Conservation (phyloP, 2,329 filamentous ascomycete species). For the Aspergillus hortae region DNA sequence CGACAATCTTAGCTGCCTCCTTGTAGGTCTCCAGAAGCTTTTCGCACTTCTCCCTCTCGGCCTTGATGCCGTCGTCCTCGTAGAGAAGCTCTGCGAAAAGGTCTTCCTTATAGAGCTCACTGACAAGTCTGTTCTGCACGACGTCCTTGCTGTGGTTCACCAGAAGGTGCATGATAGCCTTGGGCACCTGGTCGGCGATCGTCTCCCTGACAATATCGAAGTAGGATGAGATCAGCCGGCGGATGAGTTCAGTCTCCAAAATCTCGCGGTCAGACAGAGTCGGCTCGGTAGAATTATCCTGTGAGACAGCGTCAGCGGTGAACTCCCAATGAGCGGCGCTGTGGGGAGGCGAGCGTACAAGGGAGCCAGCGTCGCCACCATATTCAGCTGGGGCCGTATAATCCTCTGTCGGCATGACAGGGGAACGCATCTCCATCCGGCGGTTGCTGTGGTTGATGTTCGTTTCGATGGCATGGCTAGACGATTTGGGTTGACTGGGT, state of each 20-base stretch:
- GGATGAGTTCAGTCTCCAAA: slow-evolving; percentile 96
- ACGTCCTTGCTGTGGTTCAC: slow-evolving; percentile 99
- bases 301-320: slow-evolving; percentile 3
- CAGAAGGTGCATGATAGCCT: slow-evolving; percentile 96
- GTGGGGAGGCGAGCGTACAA: slow-evolving; percentile 38
- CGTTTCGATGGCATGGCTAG: slow-evolving; percentile 74
- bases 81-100: slow-evolving; percentile 92
- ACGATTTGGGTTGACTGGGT: slow-evolving; percentile 57
- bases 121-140: slow-evolving; percentile 94
- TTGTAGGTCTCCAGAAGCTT: slow-evolving; percentile 92
- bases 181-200: slow-evolving; percentile 97
- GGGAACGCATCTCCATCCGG: slow-evolving; percentile 51
- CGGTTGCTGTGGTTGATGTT: slow-evolving; percentile 81
- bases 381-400: slow-evolving; percentile 36
- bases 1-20: slow-evolving; percentile 96
- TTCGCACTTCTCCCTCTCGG: slow-evolving; percentile 97
- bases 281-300: slow-evolving; percentile 61
- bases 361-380: slow-evolving; percentile 41
- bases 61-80: slow-evolving; percentile 96
- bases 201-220: slow-evolving; percentile 99
- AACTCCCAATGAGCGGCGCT: background rate
- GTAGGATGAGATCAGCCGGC: slow-evolving; percentile 93
- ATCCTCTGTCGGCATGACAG: slow-evolving; percentile 44
- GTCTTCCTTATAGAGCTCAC: slow-evolving; percentile 87
- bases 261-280: slow-evolving; percentile 92